These are phyloP conservation scores for Mucor irregularis DNA, from an alignment of 371 early-diverging fungal species.

Conservation along the genomic window DNA sequence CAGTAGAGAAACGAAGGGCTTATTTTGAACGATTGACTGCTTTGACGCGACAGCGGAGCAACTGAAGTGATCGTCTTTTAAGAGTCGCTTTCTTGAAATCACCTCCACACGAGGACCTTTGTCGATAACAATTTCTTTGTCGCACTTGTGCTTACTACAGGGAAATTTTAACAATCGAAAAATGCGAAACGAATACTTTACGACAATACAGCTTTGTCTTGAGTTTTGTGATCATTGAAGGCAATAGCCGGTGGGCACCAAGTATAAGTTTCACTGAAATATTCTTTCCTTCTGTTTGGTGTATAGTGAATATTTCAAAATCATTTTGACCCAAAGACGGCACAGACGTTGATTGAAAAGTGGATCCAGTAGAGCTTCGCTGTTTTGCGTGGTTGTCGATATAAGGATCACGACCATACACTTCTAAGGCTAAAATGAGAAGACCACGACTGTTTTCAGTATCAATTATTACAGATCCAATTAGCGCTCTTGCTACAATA, in stretches of 20 bases:
- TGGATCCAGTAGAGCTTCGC: conserved; percentile 8
- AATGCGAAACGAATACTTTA: conserved; percentile 11
- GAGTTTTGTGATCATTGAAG: conserved; percentile 6
- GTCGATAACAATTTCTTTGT: conserved; percentile 10
- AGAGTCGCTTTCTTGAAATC: conserved; percentile 7
- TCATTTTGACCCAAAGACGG: conserved; percentile 7
- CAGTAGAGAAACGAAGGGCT: conserved; percentile 9
- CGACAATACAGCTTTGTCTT: conserved; percentile 9
- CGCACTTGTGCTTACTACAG: conserved; percentile 9
- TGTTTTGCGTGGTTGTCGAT: conserved; percentile 12
- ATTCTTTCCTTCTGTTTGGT: conserved; percentile 2
- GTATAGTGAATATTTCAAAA: conserved; percentile 7
- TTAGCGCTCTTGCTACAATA: not conserved
- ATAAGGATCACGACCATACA: conserved; percentile 13
- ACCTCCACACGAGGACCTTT: conserved; percentile 12
- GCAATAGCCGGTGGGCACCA: conserved; percentile 1
- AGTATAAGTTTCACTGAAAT: conserved; percentile 3
- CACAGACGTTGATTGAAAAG: conserved; percentile 7
- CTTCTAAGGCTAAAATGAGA: conserved; percentile 5
- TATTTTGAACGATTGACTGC: conserved; percentile 13
- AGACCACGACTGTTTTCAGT: conserved; percentile 13
- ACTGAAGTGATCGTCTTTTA: conserved; percentile 11
- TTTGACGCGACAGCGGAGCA: conserved; percentile 11
- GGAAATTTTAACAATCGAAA: conserved; percentile 12
- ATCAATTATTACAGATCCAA: conserved; percentile 7